These are phyloP conservation scores for Jamesozyma piceae DNA, from an alignment of 805 yeast genomes.

Conservation along the genomic window DNA sequence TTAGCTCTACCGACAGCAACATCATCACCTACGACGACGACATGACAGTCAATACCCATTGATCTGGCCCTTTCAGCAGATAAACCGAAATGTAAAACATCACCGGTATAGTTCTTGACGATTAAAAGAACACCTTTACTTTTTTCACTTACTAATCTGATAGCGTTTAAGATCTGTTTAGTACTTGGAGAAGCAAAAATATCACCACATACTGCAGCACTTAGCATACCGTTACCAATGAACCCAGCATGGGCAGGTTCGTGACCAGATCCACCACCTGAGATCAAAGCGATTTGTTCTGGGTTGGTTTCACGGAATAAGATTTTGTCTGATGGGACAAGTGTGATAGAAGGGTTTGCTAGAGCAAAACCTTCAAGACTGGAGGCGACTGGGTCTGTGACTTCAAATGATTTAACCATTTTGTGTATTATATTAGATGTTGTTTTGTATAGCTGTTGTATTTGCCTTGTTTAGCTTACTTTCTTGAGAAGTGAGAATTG, in stretches of 20 bases:
- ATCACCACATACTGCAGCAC: conserved; percentile 84
- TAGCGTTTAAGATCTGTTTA: conserved; percentile 68
- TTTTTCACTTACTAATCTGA: conserved; percentile 31
- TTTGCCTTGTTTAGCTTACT: neutral
- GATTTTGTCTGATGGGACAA: conserved; percentile 32
- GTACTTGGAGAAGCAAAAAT: conserved; percentile 96
- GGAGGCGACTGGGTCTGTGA: conserved; percentile 31
- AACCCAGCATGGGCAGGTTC: conserved; percentile 92
- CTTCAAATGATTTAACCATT: conserved; percentile 32
- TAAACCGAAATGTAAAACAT: conserved; percentile 82
- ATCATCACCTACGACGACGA: conserved; percentile 80
- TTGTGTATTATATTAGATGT: neutral
- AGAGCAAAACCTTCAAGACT: conserved; percentile 33
- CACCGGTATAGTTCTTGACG: conserved; percentile 92
- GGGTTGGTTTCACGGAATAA: conserved; percentile 29
- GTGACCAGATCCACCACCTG: conserved; percentile 96
- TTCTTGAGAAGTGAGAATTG: too few species aligned
- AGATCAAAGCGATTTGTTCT: conserved; percentile 58
- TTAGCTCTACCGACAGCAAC: conserved; percentile 88
- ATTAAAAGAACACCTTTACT: conserved; percentile 59
- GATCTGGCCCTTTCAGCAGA: conserved; percentile 84
- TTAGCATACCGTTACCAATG: conserved; percentile 73
- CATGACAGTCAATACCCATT: conserved; percentile 60
- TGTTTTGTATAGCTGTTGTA: neutral
- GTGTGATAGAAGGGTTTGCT: conserved; percentile 31